These are phyloP conservation scores for Endothia cerciana DNA, from an alignment of 2,329 filamentous ascomycete genomes.

Conservation along the genomic window DNA sequence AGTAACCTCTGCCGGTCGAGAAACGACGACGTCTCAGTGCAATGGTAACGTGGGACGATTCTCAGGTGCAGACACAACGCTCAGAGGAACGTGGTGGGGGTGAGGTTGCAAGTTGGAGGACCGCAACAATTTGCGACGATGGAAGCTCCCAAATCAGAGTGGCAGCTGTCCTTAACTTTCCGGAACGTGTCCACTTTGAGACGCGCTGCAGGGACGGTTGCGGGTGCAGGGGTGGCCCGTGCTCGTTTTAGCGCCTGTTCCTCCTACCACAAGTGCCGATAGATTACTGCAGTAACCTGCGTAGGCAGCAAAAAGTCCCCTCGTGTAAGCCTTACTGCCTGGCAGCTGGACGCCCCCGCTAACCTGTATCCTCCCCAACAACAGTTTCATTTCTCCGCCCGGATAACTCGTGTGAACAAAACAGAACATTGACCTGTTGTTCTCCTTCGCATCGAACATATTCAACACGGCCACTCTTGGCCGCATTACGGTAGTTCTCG, in stretches of 20 bases:
- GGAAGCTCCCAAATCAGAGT: neutral
- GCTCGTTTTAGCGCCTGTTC: neutral
- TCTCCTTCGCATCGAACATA: too few relatives aligned
- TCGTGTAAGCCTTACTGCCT: neutral
- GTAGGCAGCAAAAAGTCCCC: too few relatives aligned
- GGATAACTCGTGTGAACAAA: too few relatives aligned
- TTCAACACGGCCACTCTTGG: too few relatives aligned
- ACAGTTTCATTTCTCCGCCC: too few relatives aligned
- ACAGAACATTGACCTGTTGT: too few relatives aligned
- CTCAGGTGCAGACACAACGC: neutral
- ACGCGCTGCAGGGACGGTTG: slow-evolving; percentile 9
- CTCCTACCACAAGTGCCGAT: too few relatives aligned
- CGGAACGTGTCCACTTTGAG: slow-evolving; percentile 17
- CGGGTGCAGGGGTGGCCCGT: neutral
- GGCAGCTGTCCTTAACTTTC: slow-evolving; percentile 4
- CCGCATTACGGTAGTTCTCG: too few relatives aligned
- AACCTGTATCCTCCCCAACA: too few relatives aligned
- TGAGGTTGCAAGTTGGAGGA: neutral
- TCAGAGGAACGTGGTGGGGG: neutral
- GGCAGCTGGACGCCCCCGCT: too few relatives aligned
- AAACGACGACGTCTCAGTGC: neutral
- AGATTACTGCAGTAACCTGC: too few relatives aligned
- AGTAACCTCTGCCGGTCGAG: too few relatives aligned
- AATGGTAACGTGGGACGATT: neutral
- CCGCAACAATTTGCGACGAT: neutral